phyloP scores from a whole-genome alignment of 306 rosid genomes.

The Fragaria ananassa region DNA sequence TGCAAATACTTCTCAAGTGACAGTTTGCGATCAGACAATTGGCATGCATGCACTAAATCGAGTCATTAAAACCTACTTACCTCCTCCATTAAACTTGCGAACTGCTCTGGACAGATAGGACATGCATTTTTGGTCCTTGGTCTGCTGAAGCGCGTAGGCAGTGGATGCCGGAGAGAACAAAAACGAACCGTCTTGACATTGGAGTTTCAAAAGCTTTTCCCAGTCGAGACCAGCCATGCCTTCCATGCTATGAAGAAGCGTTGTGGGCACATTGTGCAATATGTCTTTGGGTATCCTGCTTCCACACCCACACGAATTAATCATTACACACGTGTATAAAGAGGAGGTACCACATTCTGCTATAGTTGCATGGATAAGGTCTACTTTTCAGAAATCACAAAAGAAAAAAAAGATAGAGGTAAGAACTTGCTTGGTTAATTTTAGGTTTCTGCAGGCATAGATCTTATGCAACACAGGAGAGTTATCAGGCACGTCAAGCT shows the following conservation, averaged over 20 bases:
- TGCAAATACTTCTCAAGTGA: background rate
- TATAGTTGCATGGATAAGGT: slow-evolving; percentile 10
- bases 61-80: slow-evolving; percentile 16
- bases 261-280: slow-evolving; percentile 84
- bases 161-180: slow-evolving; percentile 92
- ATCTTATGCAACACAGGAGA: slow-evolving; percentile 64
- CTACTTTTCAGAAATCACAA: background rate
- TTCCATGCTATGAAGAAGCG: slow-evolving; percentile 92
- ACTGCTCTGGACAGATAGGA: slow-evolving; percentile 52
- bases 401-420: background rate
- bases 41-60: background rate
- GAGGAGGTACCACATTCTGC: background rate
- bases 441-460: slow-evolving; percentile 50
- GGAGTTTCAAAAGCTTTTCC: slow-evolving; percentile 80
- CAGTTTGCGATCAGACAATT: background rate
- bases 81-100: slow-evolving; percentile 80
- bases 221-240: slow-evolving; percentile 82
- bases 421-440: slow-evolving; percentile 59
- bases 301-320: slow-evolving; percentile 12
- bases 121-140: slow-evolving; percentile 62
- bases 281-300: slow-evolving; percentile 79
- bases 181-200: slow-evolving; percentile 84
- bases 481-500: slow-evolving; percentile 52
- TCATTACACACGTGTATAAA: background rate
- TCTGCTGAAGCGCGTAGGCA: slow-evolving; percentile 81